phyloP scores from a whole-genome alignment of 305 asterid species.

The Ruellia speciosa region DNA sequence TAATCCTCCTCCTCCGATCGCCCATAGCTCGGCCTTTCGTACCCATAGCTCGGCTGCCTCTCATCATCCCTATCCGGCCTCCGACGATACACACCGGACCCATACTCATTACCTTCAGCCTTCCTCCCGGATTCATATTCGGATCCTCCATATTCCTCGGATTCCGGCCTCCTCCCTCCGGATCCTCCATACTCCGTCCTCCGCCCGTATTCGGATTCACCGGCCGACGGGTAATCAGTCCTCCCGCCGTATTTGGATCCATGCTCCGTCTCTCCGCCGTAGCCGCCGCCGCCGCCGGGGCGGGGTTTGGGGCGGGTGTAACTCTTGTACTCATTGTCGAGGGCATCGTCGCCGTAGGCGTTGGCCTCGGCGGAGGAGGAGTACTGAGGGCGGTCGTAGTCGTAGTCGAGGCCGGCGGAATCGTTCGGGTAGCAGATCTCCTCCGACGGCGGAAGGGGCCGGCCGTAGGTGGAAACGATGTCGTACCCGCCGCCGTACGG shows the following conservation, averaged over 20 bases:
- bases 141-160: slow-evolving; percentile 12
- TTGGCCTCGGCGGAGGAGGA: slow-evolving; percentile 66
- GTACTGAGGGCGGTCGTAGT: slow-evolving; percentile 79
- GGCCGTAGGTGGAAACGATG: slow-evolving; percentile 57
- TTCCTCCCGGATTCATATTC: slow-evolving; percentile 22
- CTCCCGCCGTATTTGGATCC: not conserved
- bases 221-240: slow-evolving; percentile 4
- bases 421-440: slow-evolving; percentile 65
- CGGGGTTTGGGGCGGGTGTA: slow-evolving; percentile 59
- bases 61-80: slow-evolving; percentile 35
- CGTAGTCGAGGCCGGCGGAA: slow-evolving; percentile 46
- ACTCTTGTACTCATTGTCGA: slow-evolving; percentile 72
- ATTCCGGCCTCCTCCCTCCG: not conserved
- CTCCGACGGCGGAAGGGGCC: slow-evolving; percentile 60
- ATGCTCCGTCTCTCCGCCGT: not conserved
- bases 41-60: slow-evolving; percentile 24
- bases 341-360: slow-evolving; percentile 65
- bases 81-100: slow-evolving; percentile 24
- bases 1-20: slow-evolving; percentile 65
- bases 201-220: slow-evolving; percentile 20
- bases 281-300: slow-evolving; percentile 21
- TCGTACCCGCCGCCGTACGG: slow-evolving; percentile 87
- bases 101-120: slow-evolving; percentile 25
- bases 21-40: slow-evolving; percentile 57
- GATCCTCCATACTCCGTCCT: slow-evolving; percentile 16